These are phyloP conservation scores for Penstemon barbatus DNA, from an alignment of 257 asterid species.

Conservation along the genomic window DNA sequence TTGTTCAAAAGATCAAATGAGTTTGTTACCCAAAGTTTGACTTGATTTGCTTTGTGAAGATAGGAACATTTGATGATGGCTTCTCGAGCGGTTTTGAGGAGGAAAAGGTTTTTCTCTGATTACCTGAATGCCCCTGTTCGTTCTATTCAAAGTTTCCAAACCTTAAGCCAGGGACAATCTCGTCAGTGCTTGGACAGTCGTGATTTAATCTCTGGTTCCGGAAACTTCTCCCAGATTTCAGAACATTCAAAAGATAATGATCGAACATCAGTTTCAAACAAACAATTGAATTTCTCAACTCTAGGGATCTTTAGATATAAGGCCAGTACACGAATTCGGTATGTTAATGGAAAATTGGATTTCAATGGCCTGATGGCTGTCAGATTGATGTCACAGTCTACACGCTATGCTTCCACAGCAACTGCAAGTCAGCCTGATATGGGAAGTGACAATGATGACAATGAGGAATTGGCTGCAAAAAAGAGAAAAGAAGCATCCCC, in stretches of 20 bases:
- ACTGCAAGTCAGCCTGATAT: conserved; percentile 63
- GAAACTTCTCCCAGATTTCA: conserved; percentile 34
- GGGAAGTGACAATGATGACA: conserved; percentile 60
- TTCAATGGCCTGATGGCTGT: conserved; percentile 36
- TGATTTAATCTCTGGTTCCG: conserved; percentile 40
- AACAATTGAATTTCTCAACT: conserved; percentile 33
- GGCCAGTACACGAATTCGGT: conserved; percentile 28
- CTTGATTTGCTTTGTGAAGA: conserved; percentile 35
- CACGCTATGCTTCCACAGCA: conserved; percentile 64
- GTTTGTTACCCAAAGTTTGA: conserved; percentile 35
- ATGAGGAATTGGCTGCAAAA: conserved; percentile 50
- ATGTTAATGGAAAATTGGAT: conserved; percentile 42
- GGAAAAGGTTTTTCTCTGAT: conserved; percentile 52
- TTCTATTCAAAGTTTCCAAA: conserved; percentile 42
- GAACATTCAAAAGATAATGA: conserved; percentile 33
- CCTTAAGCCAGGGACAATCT: conserved; percentile 37
- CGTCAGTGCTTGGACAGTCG: conserved; percentile 32
- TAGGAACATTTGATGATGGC: conserved; percentile 50
- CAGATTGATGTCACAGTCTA: conserved; percentile 45
- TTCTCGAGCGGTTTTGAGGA: conserved; percentile 60
- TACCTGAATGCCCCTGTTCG: conserved; percentile 48
- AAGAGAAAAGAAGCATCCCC: conserved; percentile 84
- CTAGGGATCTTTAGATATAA: conserved; percentile 37
- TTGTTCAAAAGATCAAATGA: conserved; percentile 23
- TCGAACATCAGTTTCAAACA: conserved; percentile 32